Evolutionary conservation across 2,329 filamentous ascomycete genomes (phyloP), one percentile per base, ranked within the genome.

Genomic region (Cytospora mali): DNA sequence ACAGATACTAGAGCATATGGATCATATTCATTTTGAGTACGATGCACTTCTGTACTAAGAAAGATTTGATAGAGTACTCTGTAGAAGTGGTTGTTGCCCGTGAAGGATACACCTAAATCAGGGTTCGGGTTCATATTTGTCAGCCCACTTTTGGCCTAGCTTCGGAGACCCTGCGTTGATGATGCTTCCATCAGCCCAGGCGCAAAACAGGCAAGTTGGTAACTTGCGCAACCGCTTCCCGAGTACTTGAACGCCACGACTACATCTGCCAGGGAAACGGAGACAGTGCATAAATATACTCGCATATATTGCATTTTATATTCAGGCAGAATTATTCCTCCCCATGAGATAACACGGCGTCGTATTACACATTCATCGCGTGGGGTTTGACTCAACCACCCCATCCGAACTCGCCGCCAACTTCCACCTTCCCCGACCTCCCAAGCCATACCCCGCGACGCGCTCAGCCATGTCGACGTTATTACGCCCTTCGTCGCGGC

Each of bases 401-500:
- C 50, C 60, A 53, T 62, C 64, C 55, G 62, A 60, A 52, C 62
- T n/a, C 62, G 62, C 46, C 62, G 46, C 54, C 58, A 49, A 48
- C 57, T 48, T n/a, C 39, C 48, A 27, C 39, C 50, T 27, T 18
- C 28, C 27, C 13, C 33, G 21, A 23, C 55, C 51, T 48, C 28
- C 35, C 50, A 39, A 35, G 28, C 10, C 52, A 35, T 29, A 49
- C 49, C 57, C 39, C 25, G 6, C n/a, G n/a, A 18, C 25, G 14
- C 48, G 51, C 28, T n/a, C 39, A 52, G 55, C 39, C 33, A 69
- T 68, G 66, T 62, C 68, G 59, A 68, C 66, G 49, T 68, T 73
- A 65, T 68, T 73, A 65, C 70, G 72, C 61, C 68, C 69, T 54
- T 69, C 71, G 35, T 66, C 71, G 56, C 69, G 67, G 66, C 71